These are phyloP conservation scores for Tricharina praecox DNA, from an alignment of 495 filamentous ascomycete species.

Conservation along the genomic window DNA sequence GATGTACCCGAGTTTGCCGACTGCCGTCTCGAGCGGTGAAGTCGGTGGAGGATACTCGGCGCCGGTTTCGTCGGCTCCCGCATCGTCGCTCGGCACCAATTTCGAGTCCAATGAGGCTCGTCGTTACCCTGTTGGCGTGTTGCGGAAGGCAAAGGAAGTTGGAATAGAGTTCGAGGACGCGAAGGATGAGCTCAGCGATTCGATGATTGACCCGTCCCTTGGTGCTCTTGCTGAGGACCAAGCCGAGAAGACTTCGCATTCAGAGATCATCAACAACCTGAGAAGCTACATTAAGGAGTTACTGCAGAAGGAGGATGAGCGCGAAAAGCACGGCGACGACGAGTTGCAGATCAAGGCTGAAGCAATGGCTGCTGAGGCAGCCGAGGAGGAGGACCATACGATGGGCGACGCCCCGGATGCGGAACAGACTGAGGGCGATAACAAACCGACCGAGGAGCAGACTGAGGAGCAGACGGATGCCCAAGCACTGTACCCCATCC, in stretches of 20 bases:
- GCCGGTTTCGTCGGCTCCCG: constrained; percentile 48
- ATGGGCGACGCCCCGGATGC: constrained; percentile 11
- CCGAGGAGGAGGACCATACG: constrained; percentile 16
- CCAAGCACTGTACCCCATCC: constrained; percentile 32
- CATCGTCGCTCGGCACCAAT: constrained; percentile 61
- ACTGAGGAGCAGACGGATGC: constrained; percentile 31
- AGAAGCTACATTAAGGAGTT: constrained; percentile 15
- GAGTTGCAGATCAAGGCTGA: constrained; percentile 8
- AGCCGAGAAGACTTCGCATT: constrained; percentile 2
- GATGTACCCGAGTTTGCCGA: constrained; percentile 74
- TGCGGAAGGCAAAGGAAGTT: constrained; percentile 48
- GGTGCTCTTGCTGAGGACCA: constrained; percentile 11
- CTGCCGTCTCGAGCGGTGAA: constrained; percentile 44
- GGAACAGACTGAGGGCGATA: constrained; percentile 10
- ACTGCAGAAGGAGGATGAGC: constrained; percentile 18
- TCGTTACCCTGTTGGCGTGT: constrained; percentile 69
- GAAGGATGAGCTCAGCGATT: constrained; percentile 20
- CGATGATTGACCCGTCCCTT: constrained; percentile 24
- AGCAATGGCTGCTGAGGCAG: not conserved
- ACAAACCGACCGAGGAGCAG: not conserved
- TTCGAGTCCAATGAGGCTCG: constrained; percentile 70
- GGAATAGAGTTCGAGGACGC: constrained; percentile 11
- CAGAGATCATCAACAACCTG: constrained; percentile 13
- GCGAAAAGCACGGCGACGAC: constrained; percentile 9
- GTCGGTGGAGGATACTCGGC: constrained; percentile 41